These are phyloP conservation scores for Trichosporon sp. DNA, from an alignment of 1,284 basidiomycete genomes.

Conservation along the genomic window DNA sequence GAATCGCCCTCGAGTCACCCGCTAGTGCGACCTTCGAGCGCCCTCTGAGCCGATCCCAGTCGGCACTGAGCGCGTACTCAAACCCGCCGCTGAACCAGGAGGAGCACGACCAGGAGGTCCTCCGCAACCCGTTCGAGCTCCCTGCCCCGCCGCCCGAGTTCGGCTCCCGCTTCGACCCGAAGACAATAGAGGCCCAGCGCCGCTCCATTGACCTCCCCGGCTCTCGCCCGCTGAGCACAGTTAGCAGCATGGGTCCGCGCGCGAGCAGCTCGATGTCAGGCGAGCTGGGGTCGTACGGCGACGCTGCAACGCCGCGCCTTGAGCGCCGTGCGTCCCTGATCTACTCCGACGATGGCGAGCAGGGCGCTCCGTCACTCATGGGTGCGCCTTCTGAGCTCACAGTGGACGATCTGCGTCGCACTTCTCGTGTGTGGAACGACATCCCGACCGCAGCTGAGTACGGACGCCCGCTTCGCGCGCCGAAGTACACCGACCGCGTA, in stretches of 20 bases:
- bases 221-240: background rate
- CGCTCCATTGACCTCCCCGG: background rate
- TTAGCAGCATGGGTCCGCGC: background rate
- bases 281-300: background rate
- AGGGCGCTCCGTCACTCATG: background rate
- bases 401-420: background rate
- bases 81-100: constrained; percentile 11
- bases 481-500: constrained; percentile 26
- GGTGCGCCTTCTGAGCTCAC: background rate
- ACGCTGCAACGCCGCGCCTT: background rate
- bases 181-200: constrained; percentile 27
- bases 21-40: background rate
- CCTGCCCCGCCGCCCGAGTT: constrained; percentile 37
- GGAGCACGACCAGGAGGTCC: constrained; percentile 21
- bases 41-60: background rate
- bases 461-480: constrained; percentile 34
- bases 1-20: background rate
- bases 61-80: constrained; percentile 2
- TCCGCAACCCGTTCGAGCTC: constrained; percentile 43
- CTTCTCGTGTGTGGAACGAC: constrained; percentile 19
- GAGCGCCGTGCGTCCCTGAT: background rate
- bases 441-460: constrained; percentile 38
- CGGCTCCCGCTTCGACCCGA: constrained; percentile 44
- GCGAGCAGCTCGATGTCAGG: background rate
- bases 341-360: background rate